Base-by-base conservation (phyloP, 345 rosid genomes). In the Eutrema heterophyllum region DNA sequence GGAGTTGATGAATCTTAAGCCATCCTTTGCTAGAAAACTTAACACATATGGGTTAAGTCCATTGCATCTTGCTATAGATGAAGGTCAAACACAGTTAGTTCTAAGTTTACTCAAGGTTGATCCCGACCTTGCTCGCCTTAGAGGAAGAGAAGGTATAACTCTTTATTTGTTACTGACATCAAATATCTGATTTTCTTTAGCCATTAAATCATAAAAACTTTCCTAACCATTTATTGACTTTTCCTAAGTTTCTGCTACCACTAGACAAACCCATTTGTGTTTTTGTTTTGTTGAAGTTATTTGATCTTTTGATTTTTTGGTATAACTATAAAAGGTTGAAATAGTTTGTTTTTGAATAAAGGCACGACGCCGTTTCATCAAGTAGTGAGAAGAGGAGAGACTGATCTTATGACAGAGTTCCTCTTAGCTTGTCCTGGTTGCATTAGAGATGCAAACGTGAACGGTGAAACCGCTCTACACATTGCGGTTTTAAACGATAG, bases 21-120 rank as follows among this genome's bases (percentile, higher is more conserved):
- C 85, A 26, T 84, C 79, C 21, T 80, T 81, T 51, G 72, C 79
- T n/a, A 72, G 61, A 48, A 84, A 82, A 59, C 75, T 72, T n/a
- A 81, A 79, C 67, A 68, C 35, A 14, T 13, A 41, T 0, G 82
- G 85, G 1, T 68, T 53, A 7, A 82, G 68, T 30, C 82, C 84
- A 3, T 36, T 82, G 40, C 82, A 82, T 33, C 52, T 82, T 14
- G 85, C 84, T 5, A 12, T 82, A 33, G 73, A 63, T 9, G 61
- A 73, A 30, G 43, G 70, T 5, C 64, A 80, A 7, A 41, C 27
- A 14, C 29, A 32, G 15, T 2, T 71, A 2, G 72, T 61, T 9
- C 14, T 72, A 9, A 5, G 55, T 39, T 62, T 84, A 0, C 0
- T 79, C 9, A 12, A 56, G 49, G 15, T 58, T 70, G 21, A 56